Evolutionary conservation across 306 rosid genomes (phyloP).

Genomic region (Prunus mongolica): DNA sequence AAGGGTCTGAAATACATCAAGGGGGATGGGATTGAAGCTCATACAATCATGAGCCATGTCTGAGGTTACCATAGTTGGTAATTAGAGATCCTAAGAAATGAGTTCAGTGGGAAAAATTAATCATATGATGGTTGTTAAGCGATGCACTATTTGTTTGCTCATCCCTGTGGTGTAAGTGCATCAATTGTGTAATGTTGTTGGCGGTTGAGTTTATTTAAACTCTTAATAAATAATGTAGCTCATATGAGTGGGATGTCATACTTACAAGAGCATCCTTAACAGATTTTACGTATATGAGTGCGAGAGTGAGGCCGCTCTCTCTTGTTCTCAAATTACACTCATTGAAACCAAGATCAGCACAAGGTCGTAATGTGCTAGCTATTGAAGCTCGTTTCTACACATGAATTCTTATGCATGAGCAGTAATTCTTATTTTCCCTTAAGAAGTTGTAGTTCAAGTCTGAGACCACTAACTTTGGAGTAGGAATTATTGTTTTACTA

Average conservation of each 20-base stretch:
- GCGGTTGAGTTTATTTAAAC: neutral
- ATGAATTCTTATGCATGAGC: neutral
- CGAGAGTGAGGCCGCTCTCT: neutral
- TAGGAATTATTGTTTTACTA: conserved; percentile 3
- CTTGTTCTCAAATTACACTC: neutral
- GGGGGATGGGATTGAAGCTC: neutral
- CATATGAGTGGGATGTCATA: neutral
- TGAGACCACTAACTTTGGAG: neutral
- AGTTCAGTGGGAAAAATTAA: neutral
- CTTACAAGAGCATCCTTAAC: neutral
- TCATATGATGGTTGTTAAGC: neutral
- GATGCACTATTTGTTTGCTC: neutral
- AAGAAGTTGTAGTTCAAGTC: neutral
- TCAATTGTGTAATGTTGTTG: neutral
- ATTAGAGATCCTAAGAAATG: neutral
- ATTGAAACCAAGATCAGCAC: neutral
- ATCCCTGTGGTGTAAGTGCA: neutral
- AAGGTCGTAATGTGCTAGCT: neutral
- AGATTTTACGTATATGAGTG: conserved; percentile 1
- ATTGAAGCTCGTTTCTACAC: neutral
- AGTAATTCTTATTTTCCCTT: neutral
- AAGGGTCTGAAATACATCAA: too few species aligned
- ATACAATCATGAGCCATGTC: neutral
- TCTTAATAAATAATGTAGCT: neutral
- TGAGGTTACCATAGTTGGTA: neutral